Base-by-base conservation (phyloP, 2,329 filamentous ascomycete species). In the Hymenoscyphus infarciens region DNA sequence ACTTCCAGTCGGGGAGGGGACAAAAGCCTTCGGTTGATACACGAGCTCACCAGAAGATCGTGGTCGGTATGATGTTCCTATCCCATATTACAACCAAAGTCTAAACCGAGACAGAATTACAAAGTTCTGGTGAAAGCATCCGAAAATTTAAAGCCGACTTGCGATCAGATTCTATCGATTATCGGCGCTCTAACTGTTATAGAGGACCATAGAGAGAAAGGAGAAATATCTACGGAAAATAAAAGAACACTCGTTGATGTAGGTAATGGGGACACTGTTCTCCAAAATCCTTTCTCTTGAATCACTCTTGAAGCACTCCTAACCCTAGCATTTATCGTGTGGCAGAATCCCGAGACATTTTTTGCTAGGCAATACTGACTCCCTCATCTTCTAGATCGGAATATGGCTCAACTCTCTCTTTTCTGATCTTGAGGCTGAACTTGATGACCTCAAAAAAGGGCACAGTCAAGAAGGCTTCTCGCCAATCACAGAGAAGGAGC, bases 121-220 rank as follows among this genome's bases (percentile, higher is more conserved):
- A 59, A 53, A 35, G 22, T 62, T 6, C 45, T 66, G 15, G 61
- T 53, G 29, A 66, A 62, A 38, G 62, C 59, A 19, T 57, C 62
- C 15, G 8, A 54, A 5, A 39, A 64, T 25, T 39, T 66, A 15
- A 55, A 61, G 22, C 56, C 64, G n/a, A 35, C 56, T 6, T 64
- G 62, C 57, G 54, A 55, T 11, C 59, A 66, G 29, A 55, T 64
- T 25, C 54, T 64, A n/a, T 59, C 62, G n/a, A 62, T 66, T 5
- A 59, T 64, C n/a, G 62, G 62, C 27, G 49, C 57, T 11, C 38
- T 63, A 42, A 53, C 62, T 56, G 25, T 63, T 2, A 59, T 62
- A 16, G 59, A 64, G 19, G 62, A 64, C 45, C 42, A 61, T 19
- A 57, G 60, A 42, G 56, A 62, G 33, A 60, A 56, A 16, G 59